Evolutionary conservation across 1,284 basidiomycete species (phyloP).

Genomic region (Fistulina hepatica): DNA sequence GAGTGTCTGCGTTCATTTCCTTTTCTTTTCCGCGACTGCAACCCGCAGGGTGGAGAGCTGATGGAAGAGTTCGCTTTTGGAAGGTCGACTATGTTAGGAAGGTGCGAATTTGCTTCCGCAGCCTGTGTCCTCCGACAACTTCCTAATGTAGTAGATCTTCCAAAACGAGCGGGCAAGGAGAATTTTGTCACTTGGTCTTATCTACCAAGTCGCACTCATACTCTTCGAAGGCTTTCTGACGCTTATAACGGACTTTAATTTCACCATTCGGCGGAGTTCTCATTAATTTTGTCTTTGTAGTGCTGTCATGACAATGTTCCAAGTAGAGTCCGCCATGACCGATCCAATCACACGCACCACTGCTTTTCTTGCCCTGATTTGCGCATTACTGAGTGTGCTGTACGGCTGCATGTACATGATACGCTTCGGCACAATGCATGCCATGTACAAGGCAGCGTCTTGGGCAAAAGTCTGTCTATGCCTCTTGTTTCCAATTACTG

Average conservation of each 20-base stretch:
- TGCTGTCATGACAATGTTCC: constrained; percentile 48
- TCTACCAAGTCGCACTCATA: too few relatives aligned
- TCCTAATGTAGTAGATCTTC: too few relatives aligned
- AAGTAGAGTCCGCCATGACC: constrained; percentile 33
- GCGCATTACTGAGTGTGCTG: constrained; percentile 43
- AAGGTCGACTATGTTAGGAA: too few relatives aligned
- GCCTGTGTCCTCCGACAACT: too few relatives aligned
- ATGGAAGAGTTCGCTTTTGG: too few relatives aligned
- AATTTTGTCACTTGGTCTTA: too few relatives aligned
- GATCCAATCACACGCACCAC: constrained; percentile 44
- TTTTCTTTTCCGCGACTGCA: neutral
- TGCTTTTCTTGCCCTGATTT: constrained; percentile 41
- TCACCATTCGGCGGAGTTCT: too few relatives aligned
- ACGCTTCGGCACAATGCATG: constrained; percentile 47
- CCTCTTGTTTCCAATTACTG: neutral
- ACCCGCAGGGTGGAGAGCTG: too few relatives aligned
- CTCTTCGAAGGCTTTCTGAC: too few relatives aligned
- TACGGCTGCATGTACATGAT: constrained; percentile 52
- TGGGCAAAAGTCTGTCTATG: constrained; percentile 41
- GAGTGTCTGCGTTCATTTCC: constrained; percentile 15
- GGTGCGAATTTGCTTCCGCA: too few relatives aligned
- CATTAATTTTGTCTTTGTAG: constrained; percentile 24
- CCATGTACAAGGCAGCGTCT: constrained; percentile 44
- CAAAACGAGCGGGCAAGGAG: too few relatives aligned
- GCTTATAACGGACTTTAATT: too few relatives aligned